Base-by-base conservation (phyloP, 2,329 filamentous ascomycete species). In the Orbilia blumenaviensis region DNA sequence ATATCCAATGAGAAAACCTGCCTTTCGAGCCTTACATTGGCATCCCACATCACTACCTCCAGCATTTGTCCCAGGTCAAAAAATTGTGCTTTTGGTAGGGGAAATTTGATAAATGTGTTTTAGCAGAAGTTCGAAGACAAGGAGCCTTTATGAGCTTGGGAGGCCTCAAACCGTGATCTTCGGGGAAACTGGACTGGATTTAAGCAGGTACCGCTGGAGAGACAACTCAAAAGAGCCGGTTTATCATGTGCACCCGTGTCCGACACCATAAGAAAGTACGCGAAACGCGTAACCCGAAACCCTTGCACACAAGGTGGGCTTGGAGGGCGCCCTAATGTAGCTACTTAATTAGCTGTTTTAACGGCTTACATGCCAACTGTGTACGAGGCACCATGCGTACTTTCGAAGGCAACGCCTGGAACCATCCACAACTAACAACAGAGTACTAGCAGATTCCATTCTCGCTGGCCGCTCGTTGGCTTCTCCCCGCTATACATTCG, bases 181-280 rank as follows among this genome's bases (percentile, higher is more conserved):
- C 58, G 29, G 41, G 10, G 16, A 18, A 18, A 16, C 50, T 29
- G 41, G 41, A 16, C 5, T 63, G 32, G 54, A n/a, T 34, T 56
- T 67, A 18, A 34, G 25, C 41, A 60, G 58, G 46, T 44, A 3
- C 60, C 29, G 32, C 4, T 32, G 2, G 7, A 46, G 44, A 27
- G 18, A 32, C 14, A 12, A 23, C n/a, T 29, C 16, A 54, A 27
- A 8, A 32, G n/a, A 66, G 18, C 52, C 36, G 52, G 58, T 63
- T 64, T 64, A 69, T 76, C 72, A 69, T 68, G 72, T 76, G 72
- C 72, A 58, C 69, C 69, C 72, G 72, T 58, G 64, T 66, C 66
- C 58, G 14, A 1, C 5, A 66, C 3, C 48, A 5, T 42, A 23
- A 21, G 32, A 14, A 25, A 36, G 42, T 60, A 66, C 71, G 61